Percentiles rank a stretch among this genome's conserved stretches.
Conservation (phyloP, 768 basidiomycete species). For the Dentipellis sp. region DNA sequence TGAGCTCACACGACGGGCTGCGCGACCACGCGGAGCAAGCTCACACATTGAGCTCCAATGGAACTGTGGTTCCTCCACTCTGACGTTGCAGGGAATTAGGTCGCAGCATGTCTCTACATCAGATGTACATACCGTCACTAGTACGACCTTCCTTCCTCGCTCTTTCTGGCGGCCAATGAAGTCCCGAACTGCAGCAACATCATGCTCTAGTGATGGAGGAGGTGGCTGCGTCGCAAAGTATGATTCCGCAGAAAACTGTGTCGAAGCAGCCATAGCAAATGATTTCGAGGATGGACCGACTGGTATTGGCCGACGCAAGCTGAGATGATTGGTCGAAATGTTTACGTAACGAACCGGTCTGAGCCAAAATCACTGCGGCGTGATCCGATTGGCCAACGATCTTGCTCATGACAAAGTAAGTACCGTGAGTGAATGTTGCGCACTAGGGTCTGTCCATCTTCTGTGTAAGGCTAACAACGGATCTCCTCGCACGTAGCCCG, state of each 20-base stretch:
- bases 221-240: constrained; percentile 87
- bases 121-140: constrained; percentile 73
- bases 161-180: constrained; percentile 66
- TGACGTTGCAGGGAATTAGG: constrained; percentile 21
- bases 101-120: constrained; percentile 6
- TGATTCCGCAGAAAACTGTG: constrained; percentile 68
- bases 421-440: too few species aligned
- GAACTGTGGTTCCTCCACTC: constrained; percentile 98
- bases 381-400: too few species aligned
- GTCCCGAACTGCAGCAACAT: constrained; percentile 49
- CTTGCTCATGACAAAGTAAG: too few species aligned
- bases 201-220: constrained; percentile 63
- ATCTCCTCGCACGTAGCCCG: too few species aligned
- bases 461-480: too few species aligned
- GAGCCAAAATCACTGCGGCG: too few species aligned
- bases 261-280: not conserved
- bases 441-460: too few species aligned
- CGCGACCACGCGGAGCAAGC: constrained; percentile 22
- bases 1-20: constrained; percentile 8
- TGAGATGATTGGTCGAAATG: too few species aligned
- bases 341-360: too few species aligned
- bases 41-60: constrained; percentile 98
- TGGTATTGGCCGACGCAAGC: too few species aligned
- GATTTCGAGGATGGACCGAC: too few species aligned
- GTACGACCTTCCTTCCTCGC: constrained; percentile 67